These are phyloP conservation scores for Ganoderma sinense DNA, from an alignment of 1,284 basidiomycete species.

Conservation along the genomic window DNA sequence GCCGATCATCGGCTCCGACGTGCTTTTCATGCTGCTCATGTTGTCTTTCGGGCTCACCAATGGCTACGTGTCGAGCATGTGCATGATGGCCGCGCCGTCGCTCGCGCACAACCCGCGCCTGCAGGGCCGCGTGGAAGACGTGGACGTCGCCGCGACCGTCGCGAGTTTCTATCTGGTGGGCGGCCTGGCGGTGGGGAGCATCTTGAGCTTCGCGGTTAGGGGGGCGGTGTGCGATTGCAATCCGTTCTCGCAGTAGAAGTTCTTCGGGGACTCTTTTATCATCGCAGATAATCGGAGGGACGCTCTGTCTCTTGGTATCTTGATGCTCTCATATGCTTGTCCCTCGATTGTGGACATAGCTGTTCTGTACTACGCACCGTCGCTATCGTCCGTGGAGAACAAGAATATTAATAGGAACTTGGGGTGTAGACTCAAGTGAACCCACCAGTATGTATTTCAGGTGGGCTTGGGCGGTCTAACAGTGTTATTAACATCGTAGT, in stretches of 20 bases:
- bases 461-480: not conserved
- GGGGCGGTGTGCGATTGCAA: slow-evolving; percentile 73
- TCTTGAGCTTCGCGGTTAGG: slow-evolving; percentile 81
- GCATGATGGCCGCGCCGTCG: slow-evolving; percentile 78
- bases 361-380: not conserved
- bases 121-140: slow-evolving; percentile 71
- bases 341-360: not conserved
- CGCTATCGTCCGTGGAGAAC: not conserved
- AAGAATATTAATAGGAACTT: not conserved
- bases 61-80: slow-evolving; percentile 75
- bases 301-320: not conserved
- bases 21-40: slow-evolving; percentile 77
- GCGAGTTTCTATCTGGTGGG: slow-evolving; percentile 81
- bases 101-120: slow-evolving; percentile 75
- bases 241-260: slow-evolving; percentile 55
- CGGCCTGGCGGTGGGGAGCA: slow-evolving; percentile 78
- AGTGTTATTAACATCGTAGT: not conserved
- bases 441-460: not conserved
- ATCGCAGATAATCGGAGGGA: not conserved
- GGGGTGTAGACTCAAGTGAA: not conserved
- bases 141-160: slow-evolving; percentile 85
- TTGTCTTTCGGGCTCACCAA: slow-evolving; percentile 79
- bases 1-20: slow-evolving; percentile 76
- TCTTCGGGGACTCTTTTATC: not conserved
- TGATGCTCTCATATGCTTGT: slow-evolving; percentile 6